Conservation (phyloP, 1,284 basidiomycete genomes). For the Vanrija humicola region DNA sequence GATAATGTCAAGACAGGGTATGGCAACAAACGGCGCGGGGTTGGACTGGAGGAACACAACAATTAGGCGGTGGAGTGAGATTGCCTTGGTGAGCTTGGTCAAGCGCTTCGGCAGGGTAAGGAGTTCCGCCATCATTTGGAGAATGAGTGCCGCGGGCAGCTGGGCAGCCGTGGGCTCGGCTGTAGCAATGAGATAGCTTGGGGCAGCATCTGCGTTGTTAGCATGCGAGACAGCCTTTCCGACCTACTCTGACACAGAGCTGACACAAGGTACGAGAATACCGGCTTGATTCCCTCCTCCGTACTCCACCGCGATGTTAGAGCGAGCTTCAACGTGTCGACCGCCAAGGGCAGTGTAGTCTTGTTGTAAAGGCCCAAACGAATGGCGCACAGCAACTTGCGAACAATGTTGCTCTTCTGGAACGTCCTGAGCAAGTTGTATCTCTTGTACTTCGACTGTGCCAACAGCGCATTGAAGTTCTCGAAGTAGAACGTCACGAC, state of each 20-base stretch:
- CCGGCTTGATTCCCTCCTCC: constrained; percentile 64
- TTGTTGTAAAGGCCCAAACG: constrained; percentile 68
- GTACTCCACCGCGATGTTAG: constrained; percentile 42
- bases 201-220: neutral
- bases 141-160: constrained; percentile 33
- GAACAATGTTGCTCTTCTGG: constrained; percentile 65
- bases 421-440: constrained; percentile 68
- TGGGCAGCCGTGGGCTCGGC: constrained; percentile 34
- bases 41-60: constrained; percentile 48
- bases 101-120: constrained; percentile 27
- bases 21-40: constrained; percentile 37
- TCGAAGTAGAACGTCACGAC: constrained; percentile 73
- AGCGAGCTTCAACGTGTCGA: constrained; percentile 43
- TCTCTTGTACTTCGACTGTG: constrained; percentile 64
- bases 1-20: constrained; percentile 41
- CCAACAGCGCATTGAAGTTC: constrained; percentile 68
- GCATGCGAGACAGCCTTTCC: neutral
- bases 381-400: constrained; percentile 73
- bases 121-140: constrained; percentile 36
- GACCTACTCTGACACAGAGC: constrained; percentile 67
- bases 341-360: constrained; percentile 57
- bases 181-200: constrained; percentile 3
- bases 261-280: constrained; percentile 78
- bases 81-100: constrained; percentile 41
- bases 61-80: constrained; percentile 47